Evolutionary conservation across 805 yeast species (phyloP).

Genomic region (Wickerhamomyces silvicola): DNA sequence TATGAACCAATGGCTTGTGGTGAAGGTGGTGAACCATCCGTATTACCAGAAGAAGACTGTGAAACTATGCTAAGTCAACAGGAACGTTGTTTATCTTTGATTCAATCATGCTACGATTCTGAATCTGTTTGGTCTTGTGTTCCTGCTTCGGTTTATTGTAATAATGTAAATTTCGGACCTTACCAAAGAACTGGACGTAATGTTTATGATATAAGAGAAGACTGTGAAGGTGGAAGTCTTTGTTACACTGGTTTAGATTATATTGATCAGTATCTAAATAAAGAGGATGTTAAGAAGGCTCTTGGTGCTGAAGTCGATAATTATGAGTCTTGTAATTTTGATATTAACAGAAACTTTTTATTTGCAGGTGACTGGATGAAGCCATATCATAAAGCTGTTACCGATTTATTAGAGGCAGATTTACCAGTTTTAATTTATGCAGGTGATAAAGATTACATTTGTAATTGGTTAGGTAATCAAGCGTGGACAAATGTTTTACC

Average conservation of each 20-base stretch:
- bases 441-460: slow-evolving; percentile 93
- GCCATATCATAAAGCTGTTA: slow-evolving; percentile 75
- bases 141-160: slow-evolving; percentile 89
- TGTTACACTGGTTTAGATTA: slow-evolving; percentile 79
- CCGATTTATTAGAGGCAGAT: slow-evolving; percentile 61
- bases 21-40: slow-evolving; percentile 76
- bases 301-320: slow-evolving; percentile 86
- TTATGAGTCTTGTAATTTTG: slow-evolving; percentile 71
- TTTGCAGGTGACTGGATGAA: slow-evolving; percentile 90
- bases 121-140: slow-evolving; percentile 79
- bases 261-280: slow-evolving; percentile 74
- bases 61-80: slow-evolving; percentile 56
- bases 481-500: slow-evolving; percentile 77
- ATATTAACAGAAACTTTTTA: slow-evolving; percentile 71
- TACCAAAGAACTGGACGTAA: slow-evolving; percentile 82
- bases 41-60: slow-evolving; percentile 76
- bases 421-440: slow-evolving; percentile 87
- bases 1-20: slow-evolving; percentile 96
- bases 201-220: slow-evolving; percentile 81
- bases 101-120: slow-evolving; percentile 70
- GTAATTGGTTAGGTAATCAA: slow-evolving; percentile 94
- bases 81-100: slow-evolving; percentile 73
- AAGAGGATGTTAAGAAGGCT: slow-evolving; percentile 66
- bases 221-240: slow-evolving; percentile 62
- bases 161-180: slow-evolving; percentile 74